Base-by-base conservation (phyloP, 2,329 filamentous ascomycete genomes). In the Metarhizium anisopliae region DNA sequence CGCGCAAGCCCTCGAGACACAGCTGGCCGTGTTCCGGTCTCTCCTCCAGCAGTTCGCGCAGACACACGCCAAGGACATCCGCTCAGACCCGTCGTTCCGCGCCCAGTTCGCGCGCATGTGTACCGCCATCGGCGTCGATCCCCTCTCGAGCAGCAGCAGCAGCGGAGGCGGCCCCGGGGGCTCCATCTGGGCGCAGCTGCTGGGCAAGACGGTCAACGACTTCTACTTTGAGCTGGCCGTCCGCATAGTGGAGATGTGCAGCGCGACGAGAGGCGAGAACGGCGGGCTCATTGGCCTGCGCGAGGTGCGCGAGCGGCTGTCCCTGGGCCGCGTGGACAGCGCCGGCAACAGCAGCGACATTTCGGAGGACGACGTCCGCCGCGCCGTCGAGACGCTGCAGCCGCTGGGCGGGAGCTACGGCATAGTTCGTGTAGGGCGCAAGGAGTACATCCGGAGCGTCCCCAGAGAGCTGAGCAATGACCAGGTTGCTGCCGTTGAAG, bases 71-170 rank as follows among this genome's bases (percentile, higher is more conserved):
- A 91, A 92, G 68, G 94, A 96, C 66, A 99, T 99, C 58, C 92
- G 93, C 60, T 95, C 91, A 2, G 92, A 97, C 70, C 94, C 94
- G 6, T 87, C 84, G 8, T 99, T 99, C 72, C 90, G 94, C 59
- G 91, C 93, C 38, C 93, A 99, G 72, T 99, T 99, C 68, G 93
- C 94, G 3, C 90, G 93, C 70, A 99, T 99, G 94, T 99, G 94
- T 74, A 85, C 91, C 66, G 91, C 92, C 59, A 96, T 99, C 62
- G 94, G 94, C 51, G 91, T 99, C 13, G 94, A 99, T 70, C 95
- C 94, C 2, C 79, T 99, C 18, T 90, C 91, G 35, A 70, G 69
- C 59, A 74, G 69, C 70, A 66, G 64, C 51, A 61, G 61, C 32
- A 49, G 58, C 51, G 57, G 57, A 50, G 61, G 61, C 32, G 47